These are phyloP conservation scores for Vairimorpha apis DNA, from an alignment of 371 early-diverging fungal genomes.

Conservation along the genomic window DNA sequence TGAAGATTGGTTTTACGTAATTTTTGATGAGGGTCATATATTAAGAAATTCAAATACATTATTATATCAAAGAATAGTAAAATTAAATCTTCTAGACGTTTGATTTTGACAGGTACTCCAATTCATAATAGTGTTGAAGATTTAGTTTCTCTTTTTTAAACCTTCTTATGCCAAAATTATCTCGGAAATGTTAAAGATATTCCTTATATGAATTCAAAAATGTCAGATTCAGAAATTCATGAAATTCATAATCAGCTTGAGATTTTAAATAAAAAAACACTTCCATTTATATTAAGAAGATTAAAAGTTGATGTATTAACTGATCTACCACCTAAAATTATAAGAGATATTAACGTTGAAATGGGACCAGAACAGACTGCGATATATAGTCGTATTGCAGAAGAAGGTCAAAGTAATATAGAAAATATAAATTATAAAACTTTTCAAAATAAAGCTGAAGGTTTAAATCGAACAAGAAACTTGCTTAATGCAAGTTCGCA, in stretches of 20 bases:
- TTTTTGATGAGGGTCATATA: conserved; percentile 97
- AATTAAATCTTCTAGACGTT: conserved; percentile 73
- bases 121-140: conserved; percentile 80
- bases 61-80: conserved; percentile 74
- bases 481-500: conserved; percentile 48
- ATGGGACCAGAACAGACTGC: conserved; percentile 72
- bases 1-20: conserved; percentile 81
- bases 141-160: conserved; percentile 69
- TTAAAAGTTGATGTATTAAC: conserved; percentile 93
- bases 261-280: conserved; percentile 81
- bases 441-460: conserved; percentile 7
- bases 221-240: conserved; percentile 64
- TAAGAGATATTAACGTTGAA: conserved; percentile 89
- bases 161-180: conserved; percentile 79
- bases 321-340: conserved; percentile 97
- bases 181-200: conserved; percentile 66
- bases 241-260: conserved; percentile 67
- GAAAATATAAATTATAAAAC: conserved; percentile 21
- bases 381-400: conserved; percentile 66
- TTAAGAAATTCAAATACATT: conserved; percentile 90
- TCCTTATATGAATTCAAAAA: conserved; percentile 65
- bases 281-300: conserved; percentile 88
- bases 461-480: conserved; percentile 25
- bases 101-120: conserved; percentile 92
- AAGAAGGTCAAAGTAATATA: not conserved